Evolutionary conservation across 2,329 filamentous ascomycete species (phyloP).

Genomic region (Stachybotrys chlorohalonatus): DNA sequence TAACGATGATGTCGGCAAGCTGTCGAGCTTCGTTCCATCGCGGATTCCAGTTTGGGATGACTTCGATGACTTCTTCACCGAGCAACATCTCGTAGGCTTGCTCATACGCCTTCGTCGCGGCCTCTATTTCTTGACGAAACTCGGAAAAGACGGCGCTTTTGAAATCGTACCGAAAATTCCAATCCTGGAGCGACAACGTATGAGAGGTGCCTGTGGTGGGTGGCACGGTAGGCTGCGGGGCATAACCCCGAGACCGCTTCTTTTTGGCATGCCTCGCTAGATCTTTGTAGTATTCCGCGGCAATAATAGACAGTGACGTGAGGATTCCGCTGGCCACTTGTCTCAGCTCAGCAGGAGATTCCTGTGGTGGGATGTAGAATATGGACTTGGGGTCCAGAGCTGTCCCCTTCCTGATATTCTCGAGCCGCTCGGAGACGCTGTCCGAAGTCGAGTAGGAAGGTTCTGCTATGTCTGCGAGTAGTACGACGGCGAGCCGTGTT

Average conservation of each 20-base stretch:
- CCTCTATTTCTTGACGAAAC: conserved; percentile 87
- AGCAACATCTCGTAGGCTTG: conserved; percentile 79
- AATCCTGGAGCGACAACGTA: conserved; percentile 74
- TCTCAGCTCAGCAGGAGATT: conserved; percentile 61
- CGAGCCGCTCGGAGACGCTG: conserved; percentile 58
- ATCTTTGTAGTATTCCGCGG: conserved; percentile 88
- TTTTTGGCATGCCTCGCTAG: conserved; percentile 85
- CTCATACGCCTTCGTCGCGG: conserved; percentile 76
- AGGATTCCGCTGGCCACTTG: conserved; percentile 68
- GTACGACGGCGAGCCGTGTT: conserved; percentile 64
- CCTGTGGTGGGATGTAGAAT: conserved; percentile 72
- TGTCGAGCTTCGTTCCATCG: conserved; percentile 91
- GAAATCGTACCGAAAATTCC: conserved; percentile 92
- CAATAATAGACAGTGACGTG: conserved; percentile 60
- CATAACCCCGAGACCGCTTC: conserved; percentile 71
- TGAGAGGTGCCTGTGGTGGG: conserved; percentile 79
- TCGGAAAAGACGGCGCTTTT: conserved; percentile 88
- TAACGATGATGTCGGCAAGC: conserved; percentile 69
- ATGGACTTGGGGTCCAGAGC: conserved; percentile 76
- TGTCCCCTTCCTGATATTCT: conserved; percentile 69
- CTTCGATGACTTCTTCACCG: conserved; percentile 75
- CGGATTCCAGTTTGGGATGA: conserved; percentile 81
- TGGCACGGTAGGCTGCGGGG: conserved; percentile 73
- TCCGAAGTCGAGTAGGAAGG: conserved; percentile 46
- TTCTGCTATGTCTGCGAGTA: conserved; percentile 20